These are phyloP conservation scores for Pinus taeda DNA, from an alignment of 75 land plant genomes.

Conservation along the genomic window DNA sequence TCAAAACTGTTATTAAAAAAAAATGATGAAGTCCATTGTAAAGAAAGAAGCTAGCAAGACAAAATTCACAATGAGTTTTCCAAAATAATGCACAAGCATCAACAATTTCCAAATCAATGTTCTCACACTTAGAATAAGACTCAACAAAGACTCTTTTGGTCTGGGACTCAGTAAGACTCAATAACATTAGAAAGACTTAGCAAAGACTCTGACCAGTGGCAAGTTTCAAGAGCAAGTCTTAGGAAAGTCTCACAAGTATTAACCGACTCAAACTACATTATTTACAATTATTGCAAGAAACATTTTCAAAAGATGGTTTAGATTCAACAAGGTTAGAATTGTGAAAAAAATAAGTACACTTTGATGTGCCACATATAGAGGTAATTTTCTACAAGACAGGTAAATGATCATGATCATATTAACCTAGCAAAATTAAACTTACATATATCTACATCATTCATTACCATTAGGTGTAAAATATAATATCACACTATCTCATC, in stretches of 20 bases:
- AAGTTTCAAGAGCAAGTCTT: no score
- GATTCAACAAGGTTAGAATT: background rate
- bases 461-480: no score
- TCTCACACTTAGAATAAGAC: no score
- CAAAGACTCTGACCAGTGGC: no score
- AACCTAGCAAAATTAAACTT: background rate
- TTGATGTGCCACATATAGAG: background rate
- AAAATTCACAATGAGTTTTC: background rate
- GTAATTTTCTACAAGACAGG: background rate
- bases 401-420: background rate
- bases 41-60: background rate
- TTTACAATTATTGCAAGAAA: background rate
- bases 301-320: background rate
- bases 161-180: no score
- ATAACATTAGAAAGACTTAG: no score
- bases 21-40: background rate
- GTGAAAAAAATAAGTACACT: background rate
- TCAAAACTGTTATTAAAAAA: background rate
- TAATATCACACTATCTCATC: no score
- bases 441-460: background rate
- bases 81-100: background rate
- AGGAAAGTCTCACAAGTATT: no score
- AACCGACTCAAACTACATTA: no score
- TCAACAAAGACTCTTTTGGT: no score
- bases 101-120: background rate